Conservation (phyloP, 2,329 filamentous ascomycete species). For the Xenosphaeropsis pyriputrescens region DNA sequence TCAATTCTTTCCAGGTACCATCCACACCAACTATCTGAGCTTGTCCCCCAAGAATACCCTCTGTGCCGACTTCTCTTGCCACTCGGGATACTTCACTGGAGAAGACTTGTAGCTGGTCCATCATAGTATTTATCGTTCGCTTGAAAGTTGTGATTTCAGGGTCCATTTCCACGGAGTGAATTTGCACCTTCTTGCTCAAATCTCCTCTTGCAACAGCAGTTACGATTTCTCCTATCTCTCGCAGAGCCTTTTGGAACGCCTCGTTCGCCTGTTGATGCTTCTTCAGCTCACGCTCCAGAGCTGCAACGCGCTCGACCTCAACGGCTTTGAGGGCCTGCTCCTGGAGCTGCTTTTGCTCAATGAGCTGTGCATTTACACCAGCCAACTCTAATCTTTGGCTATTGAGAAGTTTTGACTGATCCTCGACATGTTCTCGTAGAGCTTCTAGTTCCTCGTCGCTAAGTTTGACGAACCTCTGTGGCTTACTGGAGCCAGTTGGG, state of each 20-base stretch:
- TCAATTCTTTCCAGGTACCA: constrained; percentile 95
- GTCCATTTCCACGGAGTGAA: constrained; percentile 94
- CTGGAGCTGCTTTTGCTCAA: constrained; percentile 74
- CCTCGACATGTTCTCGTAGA: constrained; percentile 79
- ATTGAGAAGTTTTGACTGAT: constrained; percentile 84
- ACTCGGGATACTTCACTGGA: constrained; percentile 92
- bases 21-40: constrained; percentile 88
- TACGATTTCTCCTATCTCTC: constrained; percentile 94
- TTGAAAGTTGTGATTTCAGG: constrained; percentile 97
- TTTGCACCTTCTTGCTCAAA: constrained; percentile 89
- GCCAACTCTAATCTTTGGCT: constrained; percentile 76
- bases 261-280: constrained; percentile 98
- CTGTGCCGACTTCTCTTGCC: constrained; percentile 89
- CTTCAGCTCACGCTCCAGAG: constrained; percentile 82
- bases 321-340: constrained; percentile 70
- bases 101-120: constrained; percentile 94
- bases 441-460: constrained; percentile 75
- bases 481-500: constrained; percentile 8
- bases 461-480: constrained; percentile 25
- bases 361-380: constrained; percentile 71
- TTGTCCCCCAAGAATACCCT: constrained; percentile 86
- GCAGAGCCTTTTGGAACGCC: constrained; percentile 92
- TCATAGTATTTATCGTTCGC: constrained; percentile 97
- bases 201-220: constrained; percentile 92
- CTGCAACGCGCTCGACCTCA: constrained; percentile 75